These are phyloP conservation scores for Shiraia sp. DNA, from an alignment of 2,329 filamentous ascomycete species.

Conservation along the genomic window DNA sequence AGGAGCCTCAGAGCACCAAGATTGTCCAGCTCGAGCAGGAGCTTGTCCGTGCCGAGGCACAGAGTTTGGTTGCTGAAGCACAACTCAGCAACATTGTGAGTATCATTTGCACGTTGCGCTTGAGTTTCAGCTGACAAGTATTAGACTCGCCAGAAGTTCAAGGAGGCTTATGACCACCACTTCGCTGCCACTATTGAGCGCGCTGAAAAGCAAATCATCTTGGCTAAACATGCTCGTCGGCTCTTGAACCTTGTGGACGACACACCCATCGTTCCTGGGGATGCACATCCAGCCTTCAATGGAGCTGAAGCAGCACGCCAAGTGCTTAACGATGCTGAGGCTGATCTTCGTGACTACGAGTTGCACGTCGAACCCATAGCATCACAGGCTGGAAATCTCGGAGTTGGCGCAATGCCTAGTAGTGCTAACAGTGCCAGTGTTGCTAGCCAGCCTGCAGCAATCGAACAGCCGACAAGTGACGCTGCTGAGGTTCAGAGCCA, in stretches of 20 bases:
- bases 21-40: slow-evolving; percentile 91
- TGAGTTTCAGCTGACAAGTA: slow-evolving; percentile 17
- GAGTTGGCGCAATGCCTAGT: slow-evolving; percentile 51
- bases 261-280: slow-evolving; percentile 84
- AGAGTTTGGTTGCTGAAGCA: slow-evolving; percentile 93
- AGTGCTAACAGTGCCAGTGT: slow-evolving; percentile 11
- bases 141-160: slow-evolving; percentile 94
- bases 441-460: slow-evolving; percentile 2
- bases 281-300: slow-evolving; percentile 70
- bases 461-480: slow-evolving; percentile 11
- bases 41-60: slow-evolving; percentile 91
- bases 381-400: slow-evolving; percentile 53
- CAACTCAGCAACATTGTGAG: slow-evolving; percentile 88
- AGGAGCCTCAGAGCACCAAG: slow-evolving; percentile 83
- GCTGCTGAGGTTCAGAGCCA: slow-evolving; percentile 24
- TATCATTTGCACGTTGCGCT: not conserved
- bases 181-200: slow-evolving; percentile 91
- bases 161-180: slow-evolving; percentile 88
- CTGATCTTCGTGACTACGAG: slow-evolving; percentile 79
- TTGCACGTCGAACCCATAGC: slow-evolving; percentile 59
- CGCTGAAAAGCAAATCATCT: slow-evolving; percentile 93
- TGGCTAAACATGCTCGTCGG: slow-evolving; percentile 86
- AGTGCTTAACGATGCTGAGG: slow-evolving; percentile 89
- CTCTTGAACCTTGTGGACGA: slow-evolving; percentile 87
- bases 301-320: slow-evolving; percentile 72